Base-by-base conservation (phyloP, 352 stramenopile genomes). In the Blastocystis sp. region DNA sequence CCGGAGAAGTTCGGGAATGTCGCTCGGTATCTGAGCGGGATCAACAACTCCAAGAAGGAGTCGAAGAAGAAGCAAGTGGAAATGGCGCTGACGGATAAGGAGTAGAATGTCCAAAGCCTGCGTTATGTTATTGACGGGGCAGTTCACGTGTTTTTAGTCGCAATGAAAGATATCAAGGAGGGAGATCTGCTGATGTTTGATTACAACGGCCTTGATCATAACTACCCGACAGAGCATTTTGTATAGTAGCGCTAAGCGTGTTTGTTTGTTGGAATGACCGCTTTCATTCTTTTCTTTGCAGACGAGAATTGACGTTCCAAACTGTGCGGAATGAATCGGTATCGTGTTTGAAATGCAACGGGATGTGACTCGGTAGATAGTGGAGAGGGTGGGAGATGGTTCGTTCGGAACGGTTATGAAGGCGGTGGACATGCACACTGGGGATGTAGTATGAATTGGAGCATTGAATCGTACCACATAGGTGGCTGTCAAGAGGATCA, bases 401-500 rank as follows among this genome's bases (percentile, higher is more conserved):
- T 97, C 95, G 19, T 98, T 97, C 84, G 95, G 95, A 64, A 96
- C 93, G 1, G 95, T 98, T 76, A 91, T 97, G 78, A 97, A 98
- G 89, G 94, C 95, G 62, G 92, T 97, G 38, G 97, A 98, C 89
- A 92, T 93, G 48, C 92, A 95, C 89, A 96, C 93, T 0, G 94
- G 94, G 62, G 94, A 98, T 94, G 92, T 95, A 88, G 93, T 96
- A 89, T 78, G 92, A 91, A 59, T 59, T 38, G 65, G 9, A 1
- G 48, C n/a, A 40, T 23, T 66, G n/a, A 52, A 40, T 64, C 56
- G 28, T 61, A 41, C 14, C 41, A 40, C 11, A 41, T 82, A 96
- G 92, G 94, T 97, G 17, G 95, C 95, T 1, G 93, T 98, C 69
- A 98, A 98, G 90, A 97, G 96, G 89, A 98, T 98, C 94, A 98